Percentiles rank a stretch among this genome's conserved stretches.
Conservation (phyloP, 1,284 basidiomycete species). For the Apiotrichum montevideense region DNA sequence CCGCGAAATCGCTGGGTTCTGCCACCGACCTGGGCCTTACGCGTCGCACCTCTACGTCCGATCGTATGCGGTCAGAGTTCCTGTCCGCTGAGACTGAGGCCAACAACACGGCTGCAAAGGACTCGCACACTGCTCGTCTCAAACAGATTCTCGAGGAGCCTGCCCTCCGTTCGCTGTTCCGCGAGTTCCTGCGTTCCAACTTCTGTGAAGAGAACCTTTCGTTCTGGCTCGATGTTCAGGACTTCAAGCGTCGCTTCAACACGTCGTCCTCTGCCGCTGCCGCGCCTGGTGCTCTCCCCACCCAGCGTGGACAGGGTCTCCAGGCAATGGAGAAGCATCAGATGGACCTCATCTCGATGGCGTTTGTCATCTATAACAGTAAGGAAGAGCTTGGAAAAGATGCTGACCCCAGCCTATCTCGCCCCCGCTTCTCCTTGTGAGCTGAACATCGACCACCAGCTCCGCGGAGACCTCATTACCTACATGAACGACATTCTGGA, state of each 20-base stretch:
- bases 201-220: slow-evolving; percentile 98
- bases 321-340: slow-evolving; percentile 96
- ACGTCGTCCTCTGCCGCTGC: slow-evolving; percentile 88
- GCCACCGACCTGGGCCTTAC: slow-evolving; percentile 62
- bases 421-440: slow-evolving; percentile 92
- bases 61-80: slow-evolving; percentile 55
- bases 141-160: slow-evolving; percentile 92
- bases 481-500: slow-evolving; percentile 85
- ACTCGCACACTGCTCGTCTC: slow-evolving; percentile 85
- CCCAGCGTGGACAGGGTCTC: slow-evolving; percentile 54
- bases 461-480: slow-evolving; percentile 86
- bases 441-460: slow-evolving; percentile 94
- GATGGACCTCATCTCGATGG: slow-evolving; percentile 87
- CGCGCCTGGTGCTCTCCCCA: slow-evolving; percentile 51
- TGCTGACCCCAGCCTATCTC: slow-evolving; percentile 64
- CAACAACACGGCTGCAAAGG: slow-evolving; percentile 50
- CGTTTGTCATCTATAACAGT: slow-evolving; percentile 69
- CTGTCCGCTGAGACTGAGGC: slow-evolving; percentile 9
- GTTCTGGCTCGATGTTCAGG: slow-evolving; percentile 95
- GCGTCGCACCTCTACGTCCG: slow-evolving; percentile 68
- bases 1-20: slow-evolving; percentile 22
- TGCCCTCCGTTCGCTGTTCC: slow-evolving; percentile 78
- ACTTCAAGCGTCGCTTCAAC: slow-evolving; percentile 92
- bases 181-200: slow-evolving; percentile 87
- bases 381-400: slow-evolving; percentile 6